Percentiles rank a stretch among this genome's conserved stretches.
These are phyloP conservation scores for Chernovozyma aurita DNA, from an alignment of 1,139 yeast genomes.

Conservation along the genomic window DNA sequence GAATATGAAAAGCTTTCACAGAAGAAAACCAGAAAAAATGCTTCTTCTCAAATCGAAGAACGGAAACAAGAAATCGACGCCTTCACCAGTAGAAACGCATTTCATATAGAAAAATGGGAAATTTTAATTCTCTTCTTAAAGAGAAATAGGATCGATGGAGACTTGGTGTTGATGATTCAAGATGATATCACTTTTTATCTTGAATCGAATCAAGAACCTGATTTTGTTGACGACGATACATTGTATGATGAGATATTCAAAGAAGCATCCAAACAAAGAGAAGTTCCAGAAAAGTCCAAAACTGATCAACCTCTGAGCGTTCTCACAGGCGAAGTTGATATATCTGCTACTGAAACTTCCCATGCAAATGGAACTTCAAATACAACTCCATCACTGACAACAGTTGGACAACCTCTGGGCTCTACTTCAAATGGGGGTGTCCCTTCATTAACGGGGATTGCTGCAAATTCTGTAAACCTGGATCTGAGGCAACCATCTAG, in stretches of 20 bases:
- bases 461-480: not conserved
- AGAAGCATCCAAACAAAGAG: constrained; percentile 14
- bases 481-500: not conserved
- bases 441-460: not conserved
- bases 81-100: constrained; percentile 31
- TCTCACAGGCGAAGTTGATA: constrained; percentile 2
- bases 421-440: not conserved
- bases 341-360: not conserved
- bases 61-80: constrained; percentile 41
- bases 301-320: constrained; percentile 1
- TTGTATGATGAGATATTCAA: constrained; percentile 42
- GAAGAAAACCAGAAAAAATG: constrained; percentile 39
- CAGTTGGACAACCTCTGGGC: not conserved
- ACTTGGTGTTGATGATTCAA: constrained; percentile 32
- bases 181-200: constrained; percentile 39
- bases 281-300: constrained; percentile 1
- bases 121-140: constrained; percentile 29
- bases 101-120: constrained; percentile 37
- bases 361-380: not conserved
- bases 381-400: not conserved
- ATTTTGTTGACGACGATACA: constrained; percentile 34
- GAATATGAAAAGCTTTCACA: constrained; percentile 38
- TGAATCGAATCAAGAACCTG: constrained; percentile 38
- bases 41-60: constrained; percentile 33
- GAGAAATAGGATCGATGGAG: constrained; percentile 28